phyloP scores from a whole-genome alignment of 2,329 filamentous ascomycete genomes.

The Aspergillus sojae region DNA sequence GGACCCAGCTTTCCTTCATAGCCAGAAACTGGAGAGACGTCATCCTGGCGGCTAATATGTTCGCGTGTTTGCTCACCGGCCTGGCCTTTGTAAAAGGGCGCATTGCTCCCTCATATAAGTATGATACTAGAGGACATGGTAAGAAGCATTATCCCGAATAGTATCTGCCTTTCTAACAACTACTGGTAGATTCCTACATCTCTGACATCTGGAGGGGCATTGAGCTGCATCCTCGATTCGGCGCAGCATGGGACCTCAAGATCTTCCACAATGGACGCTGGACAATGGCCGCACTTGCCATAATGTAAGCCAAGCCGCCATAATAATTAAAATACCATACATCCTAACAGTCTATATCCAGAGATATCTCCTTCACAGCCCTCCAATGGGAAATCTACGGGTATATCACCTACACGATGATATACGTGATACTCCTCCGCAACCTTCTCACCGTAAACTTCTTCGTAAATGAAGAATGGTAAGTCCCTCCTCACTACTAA shows the following conservation, averaged over 20 bases:
- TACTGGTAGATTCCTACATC: constrained; percentile 26
- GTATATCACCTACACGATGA: not conserved
- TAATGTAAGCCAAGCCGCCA: constrained; percentile 20
- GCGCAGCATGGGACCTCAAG: constrained; percentile 50
- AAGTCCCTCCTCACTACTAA: not conserved
- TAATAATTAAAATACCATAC: fast-evolving
- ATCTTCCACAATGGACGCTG: constrained; percentile 52
- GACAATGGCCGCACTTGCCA: constrained; percentile 54
- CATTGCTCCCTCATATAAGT: not conserved
- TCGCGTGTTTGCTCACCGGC: not conserved
- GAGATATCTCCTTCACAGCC: not conserved
- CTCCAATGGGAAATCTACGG: not conserved
- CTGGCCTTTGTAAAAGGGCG: not conserved
- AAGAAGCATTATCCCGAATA: not conserved
- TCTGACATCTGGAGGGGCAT: constrained; percentile 54
- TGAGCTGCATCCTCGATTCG: constrained; percentile 50
- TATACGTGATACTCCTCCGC: not conserved
- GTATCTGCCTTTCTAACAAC: not conserved
- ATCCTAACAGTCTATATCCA: not conserved
- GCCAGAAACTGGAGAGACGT: not conserved
- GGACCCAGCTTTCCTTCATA: not conserved
- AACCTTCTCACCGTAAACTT: not conserved
- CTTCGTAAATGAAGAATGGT: not conserved
- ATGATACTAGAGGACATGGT: not conserved
- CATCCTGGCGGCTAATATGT: not conserved